phyloP scores from a whole-genome alignment of 441 rosid species.

The Omphalea diandra region DNA sequence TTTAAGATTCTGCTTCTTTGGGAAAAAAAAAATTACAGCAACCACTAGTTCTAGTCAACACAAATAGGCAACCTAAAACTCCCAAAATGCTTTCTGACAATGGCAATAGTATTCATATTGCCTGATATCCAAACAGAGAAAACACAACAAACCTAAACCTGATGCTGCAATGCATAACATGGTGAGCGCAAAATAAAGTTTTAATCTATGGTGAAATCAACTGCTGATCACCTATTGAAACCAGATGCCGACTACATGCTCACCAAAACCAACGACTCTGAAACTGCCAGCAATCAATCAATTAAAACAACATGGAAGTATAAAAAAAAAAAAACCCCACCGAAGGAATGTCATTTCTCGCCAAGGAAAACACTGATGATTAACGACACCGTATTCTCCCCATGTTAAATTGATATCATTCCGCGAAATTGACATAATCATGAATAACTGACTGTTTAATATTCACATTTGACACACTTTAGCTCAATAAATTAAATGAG shows the following conservation, averaged over 20 bases:
- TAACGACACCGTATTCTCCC: neutral
- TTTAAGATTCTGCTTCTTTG: neutral
- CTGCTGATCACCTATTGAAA: conserved; percentile 3
- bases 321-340: neutral
- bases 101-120: neutral
- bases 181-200: neutral
- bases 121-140: neutral
- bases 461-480: neutral
- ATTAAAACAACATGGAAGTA: neutral
- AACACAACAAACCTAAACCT: neutral
- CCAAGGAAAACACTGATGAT: neutral
- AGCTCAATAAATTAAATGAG: neutral
- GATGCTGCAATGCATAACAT: neutral
- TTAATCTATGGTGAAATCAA: neutral
- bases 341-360: neutral
- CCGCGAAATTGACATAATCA: neutral
- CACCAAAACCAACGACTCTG: neutral
- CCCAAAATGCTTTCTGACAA: neutral
- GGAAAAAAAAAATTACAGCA: neutral
- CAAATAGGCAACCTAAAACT: neutral
- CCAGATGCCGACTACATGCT: neutral
- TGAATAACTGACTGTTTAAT: neutral
- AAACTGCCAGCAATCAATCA: neutral
- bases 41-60: neutral
- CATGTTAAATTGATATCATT: neutral